These are phyloP conservation scores for Eucommia ulmoides DNA, from an alignment of 257 asterid species.

Conservation along the genomic window DNA sequence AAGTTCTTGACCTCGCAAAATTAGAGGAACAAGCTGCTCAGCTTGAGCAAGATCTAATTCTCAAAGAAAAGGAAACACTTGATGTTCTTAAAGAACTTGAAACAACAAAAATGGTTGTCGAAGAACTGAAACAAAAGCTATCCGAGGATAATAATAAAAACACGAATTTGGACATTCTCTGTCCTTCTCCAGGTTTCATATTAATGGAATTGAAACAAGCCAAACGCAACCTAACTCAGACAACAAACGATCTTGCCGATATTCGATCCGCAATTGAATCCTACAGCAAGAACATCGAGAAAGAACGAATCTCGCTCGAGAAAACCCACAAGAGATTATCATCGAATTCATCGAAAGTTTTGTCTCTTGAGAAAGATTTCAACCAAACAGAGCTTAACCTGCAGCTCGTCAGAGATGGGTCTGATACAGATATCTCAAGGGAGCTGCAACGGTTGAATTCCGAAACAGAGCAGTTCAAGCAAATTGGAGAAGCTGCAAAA, in stretches of 20 bases:
- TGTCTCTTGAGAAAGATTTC: slow-evolving; percentile 52
- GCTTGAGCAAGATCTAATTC: slow-evolving; percentile 47
- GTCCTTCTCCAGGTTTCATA: slow-evolving; percentile 55
- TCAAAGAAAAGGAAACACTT: slow-evolving; percentile 72
- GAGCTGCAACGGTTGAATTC: slow-evolving; percentile 59
- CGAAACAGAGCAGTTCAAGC: slow-evolving; percentile 59
- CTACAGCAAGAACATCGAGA: slow-evolving; percentile 64
- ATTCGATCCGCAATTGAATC: slow-evolving; percentile 64
- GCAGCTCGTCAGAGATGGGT: slow-evolving; percentile 15
- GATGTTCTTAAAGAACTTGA: slow-evolving; percentile 72
- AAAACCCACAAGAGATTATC: slow-evolving; percentile 65
- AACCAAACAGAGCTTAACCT: slow-evolving; percentile 32
- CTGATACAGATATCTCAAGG: slow-evolving; percentile 28
- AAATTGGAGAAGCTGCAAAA: slow-evolving; percentile 56
- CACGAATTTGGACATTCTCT: slow-evolving; percentile 3
- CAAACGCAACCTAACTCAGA: slow-evolving; percentile 47
- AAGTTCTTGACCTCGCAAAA: slow-evolving; percentile 30
- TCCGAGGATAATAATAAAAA: no score
- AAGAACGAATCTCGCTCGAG: slow-evolving; percentile 68
- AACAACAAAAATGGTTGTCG: slow-evolving; percentile 40
- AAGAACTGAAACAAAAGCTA: slow-evolving; percentile 15
- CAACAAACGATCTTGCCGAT: slow-evolving; percentile 61
- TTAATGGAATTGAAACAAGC: slow-evolving; percentile 74
- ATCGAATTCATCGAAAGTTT: slow-evolving; percentile 38
- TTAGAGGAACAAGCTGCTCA: slow-evolving; percentile 68